Percentiles rank a stretch among this genome's conserved stretches.
These are phyloP conservation scores for Elymus sibiricus DNA, from an alignment of 176 grass and related monocot genomes.

Conservation along the genomic window DNA sequence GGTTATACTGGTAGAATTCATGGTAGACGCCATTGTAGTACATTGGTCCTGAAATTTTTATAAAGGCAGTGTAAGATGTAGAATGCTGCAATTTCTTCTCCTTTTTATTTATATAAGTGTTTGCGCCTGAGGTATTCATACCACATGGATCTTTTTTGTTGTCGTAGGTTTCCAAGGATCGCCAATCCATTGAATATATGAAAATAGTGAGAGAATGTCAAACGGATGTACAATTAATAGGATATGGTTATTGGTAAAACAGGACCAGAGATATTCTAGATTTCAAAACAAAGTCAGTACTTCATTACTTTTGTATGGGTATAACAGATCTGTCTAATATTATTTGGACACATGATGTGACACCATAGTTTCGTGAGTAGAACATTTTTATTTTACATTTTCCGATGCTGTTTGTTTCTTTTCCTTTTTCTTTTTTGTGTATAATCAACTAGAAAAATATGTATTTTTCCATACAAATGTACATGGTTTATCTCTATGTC, in stretches of 20 bases:
- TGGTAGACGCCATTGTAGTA: conserved; percentile 92
- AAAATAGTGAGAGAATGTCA: conserved; percentile 3
- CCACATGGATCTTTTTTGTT: conserved; percentile 80
- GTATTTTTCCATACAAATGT: too few species aligned
- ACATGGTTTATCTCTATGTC: too few species aligned
- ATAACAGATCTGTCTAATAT: neutral
- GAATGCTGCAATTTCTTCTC: neutral
- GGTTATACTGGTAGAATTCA: conserved; percentile 90
- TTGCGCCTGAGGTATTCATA: conserved; percentile 28
- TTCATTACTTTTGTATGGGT: neutral
- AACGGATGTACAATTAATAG: neutral
- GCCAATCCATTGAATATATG: conserved; percentile 13
- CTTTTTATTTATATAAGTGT: neutral
- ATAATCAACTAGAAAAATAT: too few species aligned
- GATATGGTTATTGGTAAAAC: neutral
- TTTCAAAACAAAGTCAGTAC: neutral
- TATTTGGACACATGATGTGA: neutral
- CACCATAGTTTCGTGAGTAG: too few species aligned
- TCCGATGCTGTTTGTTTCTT: too few species aligned
- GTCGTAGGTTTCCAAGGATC: neutral
- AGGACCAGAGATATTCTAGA: neutral
- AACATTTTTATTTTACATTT: too few species aligned
- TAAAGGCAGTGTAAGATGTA: neutral
- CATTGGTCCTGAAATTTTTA: conserved; percentile 60
- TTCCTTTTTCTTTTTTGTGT: too few species aligned